These are phyloP conservation scores for Ogataea saltuana DNA, from an alignment of 805 yeast genomes.

Conservation along the genomic window DNA sequence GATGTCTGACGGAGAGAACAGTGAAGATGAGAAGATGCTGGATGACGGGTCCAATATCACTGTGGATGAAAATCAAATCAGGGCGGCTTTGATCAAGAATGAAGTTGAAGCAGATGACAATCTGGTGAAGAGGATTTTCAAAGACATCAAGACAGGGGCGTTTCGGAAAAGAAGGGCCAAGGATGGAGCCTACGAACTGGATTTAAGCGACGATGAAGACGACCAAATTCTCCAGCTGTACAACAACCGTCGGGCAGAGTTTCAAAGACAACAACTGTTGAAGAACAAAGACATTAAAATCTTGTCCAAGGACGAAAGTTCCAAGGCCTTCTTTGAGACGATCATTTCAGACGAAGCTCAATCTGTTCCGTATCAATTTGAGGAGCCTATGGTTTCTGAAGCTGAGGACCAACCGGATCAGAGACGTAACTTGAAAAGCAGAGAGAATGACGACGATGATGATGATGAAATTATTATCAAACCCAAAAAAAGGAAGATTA, in stretches of 20 bases:
- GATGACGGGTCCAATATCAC: constrained; percentile 65
- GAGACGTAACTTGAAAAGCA: too few species aligned
- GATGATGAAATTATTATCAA: constrained; percentile 20
- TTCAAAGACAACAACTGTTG: constrained; percentile 46
- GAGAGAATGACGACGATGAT: constrained; percentile 27
- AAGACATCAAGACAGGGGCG: constrained; percentile 72
- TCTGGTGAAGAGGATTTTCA: constrained; percentile 63
- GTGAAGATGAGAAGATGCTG: constrained; percentile 77
- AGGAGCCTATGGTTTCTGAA: constrained; percentile 35
- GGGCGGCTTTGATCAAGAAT: constrained; percentile 57
- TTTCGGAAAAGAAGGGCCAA: constrained; percentile 59
- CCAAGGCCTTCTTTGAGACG: constrained; percentile 67
- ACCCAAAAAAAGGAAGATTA: constrained; percentile 37
- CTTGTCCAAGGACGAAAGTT: constrained; percentile 52
- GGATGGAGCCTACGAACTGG: constrained; percentile 56
- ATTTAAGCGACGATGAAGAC: constrained; percentile 76
- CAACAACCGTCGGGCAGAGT: constrained; percentile 39
- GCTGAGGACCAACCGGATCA: constrained; percentile 28
- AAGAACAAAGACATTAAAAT: constrained; percentile 45
- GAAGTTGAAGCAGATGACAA: constrained; percentile 62
- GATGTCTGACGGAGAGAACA: constrained; percentile 56
- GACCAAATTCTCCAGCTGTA: constrained; percentile 46
- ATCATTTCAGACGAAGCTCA: constrained; percentile 43
- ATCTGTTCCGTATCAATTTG: constrained; percentile 23
- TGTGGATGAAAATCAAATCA: constrained; percentile 57